Conservation (phyloP, 2,329 filamentous ascomycete genomes). For the Sporothrix curviconia region DNA sequence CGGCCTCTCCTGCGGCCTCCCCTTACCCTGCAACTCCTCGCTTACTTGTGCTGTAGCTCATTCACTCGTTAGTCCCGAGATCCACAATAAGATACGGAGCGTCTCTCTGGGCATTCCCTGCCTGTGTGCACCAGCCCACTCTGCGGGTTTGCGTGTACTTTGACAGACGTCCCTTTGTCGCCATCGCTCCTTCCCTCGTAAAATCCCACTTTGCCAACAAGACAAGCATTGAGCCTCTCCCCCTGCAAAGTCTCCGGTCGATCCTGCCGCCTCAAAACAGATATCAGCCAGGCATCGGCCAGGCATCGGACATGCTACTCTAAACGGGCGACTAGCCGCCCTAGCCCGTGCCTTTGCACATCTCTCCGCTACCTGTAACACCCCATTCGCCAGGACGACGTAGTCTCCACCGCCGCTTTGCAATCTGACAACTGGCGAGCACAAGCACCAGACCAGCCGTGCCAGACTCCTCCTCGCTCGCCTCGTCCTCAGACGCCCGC, state of each 20-base stretch:
- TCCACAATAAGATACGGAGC: too few species aligned
- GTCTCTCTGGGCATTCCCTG: too few species aligned
- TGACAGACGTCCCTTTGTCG: too few species aligned
- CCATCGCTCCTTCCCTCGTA: neutral
- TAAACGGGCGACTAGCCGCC: conserved; percentile 9
- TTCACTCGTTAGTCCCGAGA: too few species aligned
- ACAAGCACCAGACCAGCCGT: too few species aligned
- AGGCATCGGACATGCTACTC: conserved; percentile 5
- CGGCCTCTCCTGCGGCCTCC: too few species aligned
- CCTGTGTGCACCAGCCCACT: too few species aligned
- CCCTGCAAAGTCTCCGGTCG: neutral
- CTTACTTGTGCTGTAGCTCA: too few species aligned
- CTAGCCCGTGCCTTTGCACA: conserved; percentile 3
- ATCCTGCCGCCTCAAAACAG: neutral
- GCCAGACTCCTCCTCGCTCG: too few species aligned
- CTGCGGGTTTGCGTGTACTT: neutral
- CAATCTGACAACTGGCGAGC: conserved; percentile 12
- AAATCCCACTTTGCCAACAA: neutral
- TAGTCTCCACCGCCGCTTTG: neutral
- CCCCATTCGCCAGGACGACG: conserved; percentile 18
- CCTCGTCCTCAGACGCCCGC: neutral
- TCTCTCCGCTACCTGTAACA: conserved; percentile 21
- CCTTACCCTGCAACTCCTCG: too few species aligned
- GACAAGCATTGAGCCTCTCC: neutral
- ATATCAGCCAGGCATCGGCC: neutral